Evolutionary conservation across 345 rosid genomes (phyloP).

Genomic region (Gossypium arboreum): DNA sequence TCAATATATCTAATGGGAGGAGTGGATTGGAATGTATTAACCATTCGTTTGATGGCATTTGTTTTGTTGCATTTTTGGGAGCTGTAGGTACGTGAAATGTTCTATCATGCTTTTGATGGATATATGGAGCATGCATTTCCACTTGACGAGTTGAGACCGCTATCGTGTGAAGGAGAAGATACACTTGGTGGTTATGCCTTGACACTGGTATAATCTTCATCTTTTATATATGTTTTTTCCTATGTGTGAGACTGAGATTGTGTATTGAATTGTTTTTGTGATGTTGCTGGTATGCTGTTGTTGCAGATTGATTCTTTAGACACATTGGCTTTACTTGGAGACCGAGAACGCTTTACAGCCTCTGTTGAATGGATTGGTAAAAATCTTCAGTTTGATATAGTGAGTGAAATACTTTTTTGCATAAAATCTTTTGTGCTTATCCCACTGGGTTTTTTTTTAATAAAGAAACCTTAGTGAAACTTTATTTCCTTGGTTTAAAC

Average conservation of each 20-base stretch:
- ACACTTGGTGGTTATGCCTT: conserved; percentile 93
- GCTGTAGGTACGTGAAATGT: conserved; percentile 85
- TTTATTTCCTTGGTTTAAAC: neutral
- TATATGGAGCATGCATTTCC: conserved; percentile 97
- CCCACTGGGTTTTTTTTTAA: conserved; percentile 5
- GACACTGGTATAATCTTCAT: conserved; percentile 54
- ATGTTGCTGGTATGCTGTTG: conserved; percentile 7
- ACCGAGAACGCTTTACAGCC: conserved; percentile 60
- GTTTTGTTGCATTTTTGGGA: neutral
- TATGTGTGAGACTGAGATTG: neutral
- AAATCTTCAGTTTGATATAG: conserved; percentile 94
- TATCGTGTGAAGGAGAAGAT: conserved; percentile 91
- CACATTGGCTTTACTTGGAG: conserved; percentile 85
- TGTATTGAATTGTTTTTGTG: conserved; percentile 18
- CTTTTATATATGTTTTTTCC: neutral
- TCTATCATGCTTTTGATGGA: conserved; percentile 96
- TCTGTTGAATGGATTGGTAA: conserved; percentile 98
- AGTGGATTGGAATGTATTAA: neutral
- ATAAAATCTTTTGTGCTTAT: conserved; percentile 11
- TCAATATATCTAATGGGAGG: neutral
- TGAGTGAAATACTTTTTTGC: conserved; percentile 52
- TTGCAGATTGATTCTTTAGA: conserved; percentile 90
- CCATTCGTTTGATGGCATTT: neutral
- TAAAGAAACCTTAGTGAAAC: neutral
- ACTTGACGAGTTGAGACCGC: conserved; percentile 81